Percentiles rank a stretch among this genome's conserved stretches.
phyloP scores from a whole-genome alignment of 1,139 yeast species.

The Hemisphaericaspora xylanilytica region DNA sequence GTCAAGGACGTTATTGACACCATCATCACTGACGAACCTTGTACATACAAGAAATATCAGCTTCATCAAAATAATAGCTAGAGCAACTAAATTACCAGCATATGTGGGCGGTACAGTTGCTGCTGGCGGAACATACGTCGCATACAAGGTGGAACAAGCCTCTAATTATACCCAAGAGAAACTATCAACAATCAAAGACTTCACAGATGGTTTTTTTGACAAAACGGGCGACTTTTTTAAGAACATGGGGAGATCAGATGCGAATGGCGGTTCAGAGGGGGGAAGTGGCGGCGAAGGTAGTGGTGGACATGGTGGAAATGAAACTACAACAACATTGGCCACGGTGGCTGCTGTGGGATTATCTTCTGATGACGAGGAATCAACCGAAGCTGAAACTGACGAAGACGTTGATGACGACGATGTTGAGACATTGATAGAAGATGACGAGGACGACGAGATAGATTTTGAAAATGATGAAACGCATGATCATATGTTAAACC shows the following conservation, averaged over 20 bases:
- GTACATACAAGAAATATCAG: conserved; percentile 30
- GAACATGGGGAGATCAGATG: conserved; percentile 14
- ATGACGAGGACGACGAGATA: conserved; percentile 37
- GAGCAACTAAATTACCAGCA: conserved; percentile 62
- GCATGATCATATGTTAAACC: conserved; percentile 74
- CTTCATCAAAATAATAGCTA: conserved; percentile 48
- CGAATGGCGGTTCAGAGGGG: conserved; percentile 14
- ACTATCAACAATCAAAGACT: conserved; percentile 57
- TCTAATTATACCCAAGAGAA: conserved; percentile 67
- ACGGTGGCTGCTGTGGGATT: conserved; percentile 49
- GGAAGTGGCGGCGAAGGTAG: conserved; percentile 21
- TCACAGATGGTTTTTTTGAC: conserved; percentile 47
- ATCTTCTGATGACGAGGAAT: conserved; percentile 30
- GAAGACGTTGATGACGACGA: conserved; percentile 24
- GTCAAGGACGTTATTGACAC: no score
- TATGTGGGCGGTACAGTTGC: conserved; percentile 88
- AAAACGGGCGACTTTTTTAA: conserved; percentile 44
- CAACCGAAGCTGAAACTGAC: conserved; percentile 13
- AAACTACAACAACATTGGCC: conserved; percentile 41
- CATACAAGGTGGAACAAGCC: conserved; percentile 89
- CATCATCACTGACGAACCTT: not conserved
- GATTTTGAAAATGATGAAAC: conserved; percentile 51
- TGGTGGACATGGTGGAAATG: conserved; percentile 29
- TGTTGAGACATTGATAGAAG: conserved; percentile 31
- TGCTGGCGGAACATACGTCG: conserved; percentile 91